phyloP scores from a whole-genome alignment of 2,329 filamentous ascomycete genomes.

The Fusarium floridanum region DNA sequence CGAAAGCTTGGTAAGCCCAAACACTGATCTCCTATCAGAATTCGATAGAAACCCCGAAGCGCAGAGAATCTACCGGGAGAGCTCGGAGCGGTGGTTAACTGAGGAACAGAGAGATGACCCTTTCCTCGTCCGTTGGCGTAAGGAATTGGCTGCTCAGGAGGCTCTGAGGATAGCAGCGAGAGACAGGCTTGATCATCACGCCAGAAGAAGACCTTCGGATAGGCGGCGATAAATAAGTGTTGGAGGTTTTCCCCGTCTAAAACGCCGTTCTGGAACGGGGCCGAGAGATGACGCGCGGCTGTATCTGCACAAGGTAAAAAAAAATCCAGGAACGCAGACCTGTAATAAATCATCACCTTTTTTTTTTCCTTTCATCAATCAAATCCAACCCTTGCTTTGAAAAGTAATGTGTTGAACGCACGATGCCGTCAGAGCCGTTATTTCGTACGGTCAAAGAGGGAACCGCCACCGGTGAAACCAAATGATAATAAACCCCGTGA shows the following conservation, averaged over 20 bases:
- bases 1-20: neutral
- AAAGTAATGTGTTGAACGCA: neutral
- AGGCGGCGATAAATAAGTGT: neutral
- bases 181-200: no score
- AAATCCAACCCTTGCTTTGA: neutral
- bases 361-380: neutral
- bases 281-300: neutral
- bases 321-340: neutral
- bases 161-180: neutral
- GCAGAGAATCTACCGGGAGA: neutral
- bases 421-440: slow-evolving; percentile 38
- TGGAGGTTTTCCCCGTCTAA: neutral
- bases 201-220: neutral
- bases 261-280: neutral
- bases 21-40: neutral
- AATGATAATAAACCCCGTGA: neutral
- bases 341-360: neutral
- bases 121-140: neutral
- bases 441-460: slow-evolving; percentile 7
- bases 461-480: neutral
- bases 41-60: neutral
- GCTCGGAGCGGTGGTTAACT: no score
- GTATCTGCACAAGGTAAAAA: no score
- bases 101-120: neutral
- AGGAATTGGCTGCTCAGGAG: neutral